phyloP scores from a whole-genome alignment of 208 protist genomes.

The Trypanosoma avium region DNA sequence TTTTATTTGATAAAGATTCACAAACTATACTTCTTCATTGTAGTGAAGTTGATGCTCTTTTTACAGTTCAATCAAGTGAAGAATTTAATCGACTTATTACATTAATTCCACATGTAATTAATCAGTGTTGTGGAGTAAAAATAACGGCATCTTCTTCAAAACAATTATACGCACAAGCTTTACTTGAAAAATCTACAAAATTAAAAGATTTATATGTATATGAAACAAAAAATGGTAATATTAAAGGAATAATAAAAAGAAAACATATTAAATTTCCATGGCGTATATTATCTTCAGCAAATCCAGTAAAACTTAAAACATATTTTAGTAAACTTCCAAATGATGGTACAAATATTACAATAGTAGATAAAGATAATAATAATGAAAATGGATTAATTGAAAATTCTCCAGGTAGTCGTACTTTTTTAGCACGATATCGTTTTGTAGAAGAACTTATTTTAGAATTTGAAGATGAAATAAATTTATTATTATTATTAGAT shows the following conservation, averaged over 20 bases:
- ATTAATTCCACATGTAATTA: constrained; percentile 21
- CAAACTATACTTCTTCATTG: constrained; percentile 55
- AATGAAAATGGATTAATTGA: background rate
- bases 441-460: constrained; percentile 63
- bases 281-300: constrained; percentile 10
- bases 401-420: constrained; percentile 8
- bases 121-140: constrained; percentile 31
- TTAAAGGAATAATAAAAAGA: background rate
- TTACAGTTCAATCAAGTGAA: constrained; percentile 44
- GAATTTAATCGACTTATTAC: constrained; percentile 50
- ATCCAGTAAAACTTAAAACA: background rate
- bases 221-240: too few species aligned
- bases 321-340: constrained; percentile 5
- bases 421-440: constrained; percentile 45
- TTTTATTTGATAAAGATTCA: constrained; percentile 47
- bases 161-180: constrained; percentile 52
- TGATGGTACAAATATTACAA: background rate
- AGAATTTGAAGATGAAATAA: constrained; percentile 56
- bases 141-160: constrained; percentile 34
- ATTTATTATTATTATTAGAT: constrained; percentile 14
- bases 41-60: constrained; percentile 38
- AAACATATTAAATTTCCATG: background rate
- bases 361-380: background rate
- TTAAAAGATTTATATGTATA: background rate
- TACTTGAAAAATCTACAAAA: constrained; percentile 25